These are phyloP conservation scores for Auricularia cornea DNA, from an alignment of 768 basidiomycete genomes.

Conservation along the genomic window DNA sequence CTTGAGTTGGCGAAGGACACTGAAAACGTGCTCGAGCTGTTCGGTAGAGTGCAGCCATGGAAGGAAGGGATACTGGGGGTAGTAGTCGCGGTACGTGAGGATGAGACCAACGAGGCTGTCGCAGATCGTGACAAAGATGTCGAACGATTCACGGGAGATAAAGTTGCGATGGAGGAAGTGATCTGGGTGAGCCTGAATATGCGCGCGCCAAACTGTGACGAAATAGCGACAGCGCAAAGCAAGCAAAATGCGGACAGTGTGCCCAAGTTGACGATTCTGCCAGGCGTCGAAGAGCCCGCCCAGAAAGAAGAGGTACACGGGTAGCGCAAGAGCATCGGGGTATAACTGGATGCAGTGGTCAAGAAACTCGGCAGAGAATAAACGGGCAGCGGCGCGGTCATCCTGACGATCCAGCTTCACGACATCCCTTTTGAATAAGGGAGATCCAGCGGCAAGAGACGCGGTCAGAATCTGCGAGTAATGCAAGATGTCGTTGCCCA, in stretches of 20 bases:
- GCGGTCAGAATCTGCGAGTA: conserved; percentile 14
- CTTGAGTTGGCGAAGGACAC: conserved; percentile 13
- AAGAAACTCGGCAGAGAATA: conserved; percentile 30
- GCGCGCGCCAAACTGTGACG: conserved; percentile 17
- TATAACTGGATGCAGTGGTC: conserved; percentile 16
- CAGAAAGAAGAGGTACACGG: conserved; percentile 32
- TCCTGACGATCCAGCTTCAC: conserved; percentile 37
- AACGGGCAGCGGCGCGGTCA: conserved; percentile 32
- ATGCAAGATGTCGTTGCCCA: conserved; percentile 16
- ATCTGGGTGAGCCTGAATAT: conserved; percentile 11
- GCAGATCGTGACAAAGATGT: conserved; percentile 17
- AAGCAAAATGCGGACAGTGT: conserved; percentile 17
- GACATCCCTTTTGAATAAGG: conserved; percentile 27
- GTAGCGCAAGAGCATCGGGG: conserved; percentile 20
- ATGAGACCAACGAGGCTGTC: conserved; percentile 17
- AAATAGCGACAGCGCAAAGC: conserved; percentile 17
- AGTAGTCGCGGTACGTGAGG: conserved; percentile 13
- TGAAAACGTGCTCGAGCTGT: conserved; percentile 24
- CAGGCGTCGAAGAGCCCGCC: conserved; percentile 21
- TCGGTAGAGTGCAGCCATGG: conserved; percentile 28
- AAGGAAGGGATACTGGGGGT: conserved; percentile 15
- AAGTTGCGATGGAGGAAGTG: conserved; percentile 14
- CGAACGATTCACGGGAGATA: conserved; percentile 16
- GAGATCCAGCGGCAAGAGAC: background rate
- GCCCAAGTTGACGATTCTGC: conserved; percentile 18